Base-by-base conservation (phyloP, 139 green algal genomes). In the Deuterostichococcus epilithicus region DNA sequence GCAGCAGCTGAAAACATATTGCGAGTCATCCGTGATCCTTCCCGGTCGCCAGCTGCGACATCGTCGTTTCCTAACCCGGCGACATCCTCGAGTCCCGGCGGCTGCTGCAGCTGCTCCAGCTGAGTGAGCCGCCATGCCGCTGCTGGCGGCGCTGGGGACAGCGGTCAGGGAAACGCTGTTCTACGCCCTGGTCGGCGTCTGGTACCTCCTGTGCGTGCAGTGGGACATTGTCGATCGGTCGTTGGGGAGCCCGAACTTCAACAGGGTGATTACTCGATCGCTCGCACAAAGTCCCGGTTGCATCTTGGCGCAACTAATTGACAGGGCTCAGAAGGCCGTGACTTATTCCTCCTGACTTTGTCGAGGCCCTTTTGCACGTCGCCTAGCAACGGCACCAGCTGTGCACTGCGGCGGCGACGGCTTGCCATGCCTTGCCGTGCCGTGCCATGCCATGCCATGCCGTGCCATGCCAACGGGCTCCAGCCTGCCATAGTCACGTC, bases 191-290 rank as follows among this genome's bases (percentile, higher is more conserved):
- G 20, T 20, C 52, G 52, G 18, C 52, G 52, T 13, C 52, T 63
- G 52, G 52, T 63, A 63, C 52, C 52, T 63, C 18, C 52, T 63
- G 52, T 63, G 52, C 52, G 52, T 63, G 52, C 52, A 63, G 52
- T 63, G 52, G 52, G 52, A 63, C 18, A 20, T 63, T 20, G 20
- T 63, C 52, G 52, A 63, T 28, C 18, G 26, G 52, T 20, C 28
- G 52, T 20, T 63, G 3, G 52, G 52, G 18, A 20, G 52, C 20
- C 52, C 52, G 52, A 20, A 63, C 18, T 28, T 63, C 8, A 63
- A 63, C 52, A 63, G 52, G 52, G 52, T 63, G 18, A 63, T 13
- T 5, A 3, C 52, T 20, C 52, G 20, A 28, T 63, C n/a, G n/a
- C n/a, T n/a, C n/a, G n/a, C n/a, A n/a, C n/a, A n/a, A n/a, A n/a